Base-by-base conservation (phyloP, 768 basidiomycete genomes). In the Suillus variegatus region DNA sequence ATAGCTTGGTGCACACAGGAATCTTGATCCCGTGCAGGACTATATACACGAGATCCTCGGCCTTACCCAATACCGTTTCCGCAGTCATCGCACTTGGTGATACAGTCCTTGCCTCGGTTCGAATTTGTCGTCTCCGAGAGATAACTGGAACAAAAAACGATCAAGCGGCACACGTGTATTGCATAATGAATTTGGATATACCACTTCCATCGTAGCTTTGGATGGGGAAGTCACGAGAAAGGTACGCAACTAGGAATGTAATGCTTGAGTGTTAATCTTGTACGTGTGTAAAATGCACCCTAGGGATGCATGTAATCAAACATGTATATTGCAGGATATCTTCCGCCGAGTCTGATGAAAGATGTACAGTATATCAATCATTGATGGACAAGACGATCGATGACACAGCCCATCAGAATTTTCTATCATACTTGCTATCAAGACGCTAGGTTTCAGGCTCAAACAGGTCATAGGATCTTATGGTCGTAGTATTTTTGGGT, bases 21-120 rank as follows among this genome's bases (percentile, higher is more conserved):
- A 49, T 22, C 6, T 25, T 90, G 49, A 51, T 51, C 25, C 16
- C 20, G 12, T n/a, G 32, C 35, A 36, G 52, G 54, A 20, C 8
- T 8, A 25, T 16, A 52, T 16, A 25, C 28, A 52, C 51, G 20
- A 9, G 20, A 35, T 55, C 35, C 12, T 56, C 6, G 13, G 35
- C n/a, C 54, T 55, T 36, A n/a, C 12, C 54, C 32, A 55, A 35
- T n/a, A n/a, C 4, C 12, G 20, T n/a, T 6, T 35, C 35, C 20
- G 20, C 35, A 22, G 12, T 35, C 16, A 32, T 55, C 35, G 32
- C 32, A 12, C 13, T 6, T 4, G 28, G 10, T 20, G 32, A 55
- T 20, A 54, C 54, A 20, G 18, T 20, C 20, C 12, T 36, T 55
- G 35, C 18, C 16, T 9, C 20, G 18, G 2, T 13, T 38, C n/a